Conservation (phyloP, 176 grass and related monocot species). For the Zea luxurians region DNA sequence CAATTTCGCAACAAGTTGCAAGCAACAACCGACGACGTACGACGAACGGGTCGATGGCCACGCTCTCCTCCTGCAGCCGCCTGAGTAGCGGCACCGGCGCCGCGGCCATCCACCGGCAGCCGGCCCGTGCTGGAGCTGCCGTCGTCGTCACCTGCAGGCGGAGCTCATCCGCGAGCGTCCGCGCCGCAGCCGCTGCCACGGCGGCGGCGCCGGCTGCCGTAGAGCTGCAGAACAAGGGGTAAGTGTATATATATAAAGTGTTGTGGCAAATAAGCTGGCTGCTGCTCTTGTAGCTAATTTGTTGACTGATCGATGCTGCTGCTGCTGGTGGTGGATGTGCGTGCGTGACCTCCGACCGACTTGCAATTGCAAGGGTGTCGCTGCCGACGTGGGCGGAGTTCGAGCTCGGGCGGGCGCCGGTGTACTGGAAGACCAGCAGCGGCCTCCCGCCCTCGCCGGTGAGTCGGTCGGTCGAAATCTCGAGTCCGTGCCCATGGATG, state of each 20-base stretch:
- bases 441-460: slow-evolving; percentile 73
- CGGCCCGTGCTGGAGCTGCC: not conserved
- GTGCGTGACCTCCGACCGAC: not conserved
- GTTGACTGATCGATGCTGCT: not conserved
- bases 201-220: slow-evolving; percentile 17
- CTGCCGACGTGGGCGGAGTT: slow-evolving; percentile 83
- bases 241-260: not conserved
- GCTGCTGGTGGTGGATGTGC: not conserved
- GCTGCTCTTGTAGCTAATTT: not conserved
- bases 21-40: not conserved
- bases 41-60: slow-evolving; percentile 33
- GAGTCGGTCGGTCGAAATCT: not conserved
- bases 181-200: slow-evolving; percentile 14
- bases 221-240: slow-evolving; percentile 27
- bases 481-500: not conserved
- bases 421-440: slow-evolving; percentile 85
- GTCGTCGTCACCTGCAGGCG: slow-evolving; percentile 28
- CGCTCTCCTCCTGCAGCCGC: slow-evolving; percentile 49
- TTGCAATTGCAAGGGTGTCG: slow-evolving; percentile 30
- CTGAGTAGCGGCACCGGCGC: slow-evolving; percentile 35
- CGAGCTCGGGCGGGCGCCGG: slow-evolving; percentile 76
- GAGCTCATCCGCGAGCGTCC: slow-evolving; percentile 17
- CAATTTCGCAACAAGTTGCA: not conserved
- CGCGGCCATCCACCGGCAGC: slow-evolving; percentile 26
- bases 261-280: not conserved